Evolutionary conservation across 148 eudicot genomes (phyloP), one percentile per base, ranked within the genome.

Genomic region (Camellia granthamiana): DNA sequence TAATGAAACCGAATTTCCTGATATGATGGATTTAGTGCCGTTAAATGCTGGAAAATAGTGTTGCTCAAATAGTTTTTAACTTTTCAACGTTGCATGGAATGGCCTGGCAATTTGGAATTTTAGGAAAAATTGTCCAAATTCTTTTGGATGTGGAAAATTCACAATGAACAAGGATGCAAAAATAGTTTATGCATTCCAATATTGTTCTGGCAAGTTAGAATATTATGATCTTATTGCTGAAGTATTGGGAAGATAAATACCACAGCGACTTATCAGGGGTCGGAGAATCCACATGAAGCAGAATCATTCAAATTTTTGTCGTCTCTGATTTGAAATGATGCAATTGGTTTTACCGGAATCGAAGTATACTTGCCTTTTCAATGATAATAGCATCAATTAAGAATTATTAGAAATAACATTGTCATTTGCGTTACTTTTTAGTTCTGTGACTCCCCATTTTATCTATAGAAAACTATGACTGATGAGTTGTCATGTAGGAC

Each of bases 181-280:
- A 70, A n/a, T 68, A 15, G 46, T 41, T 46, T 4, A 2, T 30
- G 42, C 41, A 64, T 30, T 7, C 19, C 74, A 18, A 43, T 51
- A 71, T 71, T 71, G 41, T 71, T 71, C 30, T 47, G 58, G n/a
- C 70, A 41, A 42, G 70, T 67, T 14, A 71, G 19, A 51, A 18
- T 16, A 8, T n/a, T 8, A 70, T n/a, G 3, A 12, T 9, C 23
- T 47, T 46, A 38, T 47, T 70, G 74, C 74, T 66, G 13, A 51
- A 15, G 30, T 71, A 19, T 18, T 19, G 38, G 41, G 42, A 71
- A 5, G 30, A 49, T 47, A 42, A 41, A 42, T 30, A 9, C 13
- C 4, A 2, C 30, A 10, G 9, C 61, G 12, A 51, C 11, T 21
- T 72, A 30, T 67, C 2, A 12, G 75, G 30, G 5, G 47, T 2